Base-by-base conservation (phyloP, 164 flowering plant genomes). In the Stephania japonica region DNA sequence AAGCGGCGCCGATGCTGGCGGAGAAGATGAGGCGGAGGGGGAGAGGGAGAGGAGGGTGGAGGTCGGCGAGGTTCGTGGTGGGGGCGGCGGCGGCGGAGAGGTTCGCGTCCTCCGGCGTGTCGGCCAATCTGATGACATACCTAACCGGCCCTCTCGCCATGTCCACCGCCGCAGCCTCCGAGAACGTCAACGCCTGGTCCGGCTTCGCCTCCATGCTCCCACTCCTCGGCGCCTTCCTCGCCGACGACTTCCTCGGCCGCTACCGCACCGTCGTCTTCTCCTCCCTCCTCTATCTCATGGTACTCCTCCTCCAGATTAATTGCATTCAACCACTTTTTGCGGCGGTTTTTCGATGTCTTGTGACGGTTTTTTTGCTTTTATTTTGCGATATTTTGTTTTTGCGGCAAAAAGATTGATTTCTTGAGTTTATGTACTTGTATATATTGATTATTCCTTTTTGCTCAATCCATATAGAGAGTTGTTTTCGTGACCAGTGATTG, bases 61-160 rank as follows among this genome's bases (percentile, higher is more conserved):
- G 77, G 75, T 84, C 91, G 11, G 88, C 93, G 0, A 68, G 32
- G 23, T 85, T 88, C 78, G 83, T 88, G 69, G 84, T 86, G 0
- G 90, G 77, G 21, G 88, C 81, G 71, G 89, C 81, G 72, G 71
- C 85, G 41, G 85, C 87, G 38, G 92, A 87, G 84, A 87, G 89
- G 69, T 76, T 84, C 42, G 86, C 90, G 0, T 87, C 78, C 74
- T 84, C 78, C 42, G 92, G 92, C 21, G 76, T 84, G 0, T 53
- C 74, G 9, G 70, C 85, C 38, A 88, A 86, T 72, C 75, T 88
- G 41, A 83, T 88, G 12, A 86, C 25, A 65, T 88, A 79, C 56
- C 70, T 88, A 25, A 88, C 91, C 2, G 89, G 86, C 1, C 82
- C 84, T 1, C 68, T 85, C 42, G 77, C 75, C n/a, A 80, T 80